phyloP scores from a whole-genome alignment of 495 filamentous ascomycete genomes.

The Bathelium albidoporum region DNA sequence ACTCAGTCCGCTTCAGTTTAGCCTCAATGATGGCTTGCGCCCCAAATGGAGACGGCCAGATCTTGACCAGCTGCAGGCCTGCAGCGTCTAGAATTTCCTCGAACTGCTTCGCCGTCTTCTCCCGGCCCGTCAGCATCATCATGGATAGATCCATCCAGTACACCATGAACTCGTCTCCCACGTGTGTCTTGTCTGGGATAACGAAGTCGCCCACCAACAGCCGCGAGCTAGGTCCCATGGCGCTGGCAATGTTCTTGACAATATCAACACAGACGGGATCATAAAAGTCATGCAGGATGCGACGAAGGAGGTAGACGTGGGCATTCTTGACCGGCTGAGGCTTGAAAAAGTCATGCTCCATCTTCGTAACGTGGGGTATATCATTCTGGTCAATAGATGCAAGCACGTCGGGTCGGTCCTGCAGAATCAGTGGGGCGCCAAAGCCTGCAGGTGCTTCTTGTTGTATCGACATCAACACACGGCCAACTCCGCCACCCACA shows the following conservation, averaged over 20 bases:
- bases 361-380: slow-evolving; percentile 10
- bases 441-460: slow-evolving; percentile 8
- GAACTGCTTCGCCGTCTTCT: slow-evolving; percentile 13
- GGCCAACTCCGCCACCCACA: slow-evolving; percentile 11
- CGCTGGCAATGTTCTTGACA: slow-evolving; percentile 3
- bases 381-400: slow-evolving; percentile 2
- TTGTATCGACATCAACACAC: slow-evolving; percentile 10
- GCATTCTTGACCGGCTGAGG: slow-evolving; percentile 13
- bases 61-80: slow-evolving; percentile 6
- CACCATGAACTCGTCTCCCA: slow-evolving; percentile 6
- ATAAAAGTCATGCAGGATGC: slow-evolving; percentile 13
- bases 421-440: slow-evolving; percentile 9
- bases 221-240: slow-evolving; percentile 7
- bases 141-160: slow-evolving; percentile 11
- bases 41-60: slow-evolving; percentile 4
- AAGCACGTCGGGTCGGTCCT: slow-evolving; percentile 14
- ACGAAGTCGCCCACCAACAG: slow-evolving; percentile 9
- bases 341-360: slow-evolving; percentile 13
- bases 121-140: slow-evolving; percentile 10
- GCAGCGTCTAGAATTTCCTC: slow-evolving; percentile 3
- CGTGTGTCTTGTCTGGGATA: slow-evolving; percentile 6
- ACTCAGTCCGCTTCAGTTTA: slow-evolving; percentile 6
- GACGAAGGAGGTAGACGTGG: slow-evolving; percentile 10
- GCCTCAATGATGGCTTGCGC: slow-evolving; percentile 8
- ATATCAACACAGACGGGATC: slow-evolving; percentile 3